Evolutionary conservation across 768 basidiomycete species (phyloP), one percentile per base, ranked within the genome.

Genomic region (Hericium alpestre): DNA sequence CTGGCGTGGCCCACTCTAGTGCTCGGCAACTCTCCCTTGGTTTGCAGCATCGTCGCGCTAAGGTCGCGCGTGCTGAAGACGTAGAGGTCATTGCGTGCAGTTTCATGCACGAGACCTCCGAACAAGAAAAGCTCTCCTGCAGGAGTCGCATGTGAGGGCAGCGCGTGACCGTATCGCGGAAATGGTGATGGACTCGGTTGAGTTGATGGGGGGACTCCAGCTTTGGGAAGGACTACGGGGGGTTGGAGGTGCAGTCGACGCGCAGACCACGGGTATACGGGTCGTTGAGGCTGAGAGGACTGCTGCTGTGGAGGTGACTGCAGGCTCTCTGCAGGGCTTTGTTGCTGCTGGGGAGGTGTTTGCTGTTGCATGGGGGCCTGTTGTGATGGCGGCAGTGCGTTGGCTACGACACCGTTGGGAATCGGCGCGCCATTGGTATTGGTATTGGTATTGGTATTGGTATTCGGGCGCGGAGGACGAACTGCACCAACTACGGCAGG

Each of bases 1-100:
- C 89, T 87, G 2, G 93, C 92, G 73, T 99, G 96, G 0, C 96
- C 95, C n/a, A 98, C 94, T 61, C 96, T 77, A 0, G 92, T 84
- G 15, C 83, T 82, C 1, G 96, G 96, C 7, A 89, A 74, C 64
- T 94, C 91, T 4, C 96, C 96, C 12, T 78, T 81, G 0, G 94
- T 96, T 67, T 93, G 89, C 37, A 97, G 73, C 11, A 93, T 77
- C 11, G 83, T 84, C 8, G 91, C 87, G 15, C 87, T 80, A 58
- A 91, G 78, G 61, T 91, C 86, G 43, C 84, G 78, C 3, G 86
- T 82, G 40, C 85, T 86, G 67, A 98, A 85, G n/a, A 90, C 74
- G 70, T 95, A 98, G 27, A 99, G 76, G 72, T 99, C 96, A 71
- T 96, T 96, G 53, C 86, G 80, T 38, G 93, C 86, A 9, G 80